Base-by-base conservation (phyloP, 2,329 filamentous ascomycete genomes). In the Aureobasidium sp. region DNA sequence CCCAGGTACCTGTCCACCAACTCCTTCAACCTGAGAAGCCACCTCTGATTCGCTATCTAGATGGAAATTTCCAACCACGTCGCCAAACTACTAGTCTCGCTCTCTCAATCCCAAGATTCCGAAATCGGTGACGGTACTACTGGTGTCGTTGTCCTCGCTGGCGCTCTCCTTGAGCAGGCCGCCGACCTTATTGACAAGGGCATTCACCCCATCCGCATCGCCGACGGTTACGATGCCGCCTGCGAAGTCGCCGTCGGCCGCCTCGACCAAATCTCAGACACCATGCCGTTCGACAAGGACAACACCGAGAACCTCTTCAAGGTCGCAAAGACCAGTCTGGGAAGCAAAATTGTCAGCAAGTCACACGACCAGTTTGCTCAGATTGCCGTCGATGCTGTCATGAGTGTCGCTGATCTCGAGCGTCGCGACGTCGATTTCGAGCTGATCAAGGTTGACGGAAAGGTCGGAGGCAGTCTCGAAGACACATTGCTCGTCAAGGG, bases 51-150 rank as follows among this genome's bases (percentile, higher is more conserved):
- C 14, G 49, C 25, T 17, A 20, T 41, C 31, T 72, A 96, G 84
- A 99, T 99, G 94, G 94, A 99, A 80, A 93, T 99, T 69, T 90
- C 90, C 69, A 97, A 99, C 82, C 93, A 97, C 77, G 91, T 99
- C 65, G 94, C 94, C 66, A 97, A 97, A 80, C 83, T 99, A 57
- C 81, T 99, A 64, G 94, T 99, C 55, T 93, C 97, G 75, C 87
- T 99, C 44, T 97, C 94, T 67, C 97, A 96, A 81, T 97, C 94
- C 42, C 94, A 99, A 76, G 94, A 99, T 72, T 93, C 97, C 70
- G 94, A 99, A 79, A 99, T 99, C 72, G 94, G 94, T 73, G 94
- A 99, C 75, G 94, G 94, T 67, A 99, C 94, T 66, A 99, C 94
- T 0, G 94, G 94, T 76, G 94, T 99, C 15, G 94, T 99, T 57